Evolutionary conservation across 1,284 basidiomycete species (phyloP).

Genomic region (Pseudozyma tsukubaensis): DNA sequence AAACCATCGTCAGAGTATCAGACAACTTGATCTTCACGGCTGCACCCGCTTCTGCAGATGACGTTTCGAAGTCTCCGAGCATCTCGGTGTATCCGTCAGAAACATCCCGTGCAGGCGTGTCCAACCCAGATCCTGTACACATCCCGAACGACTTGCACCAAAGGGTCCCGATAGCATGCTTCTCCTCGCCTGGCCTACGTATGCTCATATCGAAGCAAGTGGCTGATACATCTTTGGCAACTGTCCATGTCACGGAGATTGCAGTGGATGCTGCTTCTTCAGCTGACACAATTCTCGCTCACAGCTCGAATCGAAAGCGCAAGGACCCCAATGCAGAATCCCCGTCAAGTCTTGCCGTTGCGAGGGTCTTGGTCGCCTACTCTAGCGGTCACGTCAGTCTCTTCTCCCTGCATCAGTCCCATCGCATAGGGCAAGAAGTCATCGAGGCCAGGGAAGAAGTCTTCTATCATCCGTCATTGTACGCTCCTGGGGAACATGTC

Average conservation of each 20-base stretch:
- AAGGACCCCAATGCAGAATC: background rate
- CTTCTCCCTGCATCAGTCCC: constrained; percentile 38
- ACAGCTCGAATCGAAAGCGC: constrained; percentile 16
- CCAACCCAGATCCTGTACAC: background rate
- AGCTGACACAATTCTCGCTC: background rate
- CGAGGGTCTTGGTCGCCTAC: constrained; percentile 56
- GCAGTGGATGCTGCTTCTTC: constrained; percentile 20
- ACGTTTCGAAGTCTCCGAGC: background rate
- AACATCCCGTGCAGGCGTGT: background rate
- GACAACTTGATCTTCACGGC: constrained; percentile 35
- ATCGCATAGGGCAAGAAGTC: background rate
- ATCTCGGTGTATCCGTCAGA: constrained; percentile 27
- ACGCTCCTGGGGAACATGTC: constrained; percentile 7
- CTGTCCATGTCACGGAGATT: constrained; percentile 27
- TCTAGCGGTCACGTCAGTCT: constrained; percentile 61
- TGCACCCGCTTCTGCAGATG: background rate
- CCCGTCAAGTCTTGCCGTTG: background rate
- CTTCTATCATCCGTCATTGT: constrained; percentile 10
- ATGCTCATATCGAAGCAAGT: background rate
- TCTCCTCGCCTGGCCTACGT: constrained; percentile 16
- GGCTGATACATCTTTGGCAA: background rate
- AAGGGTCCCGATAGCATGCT: constrained; percentile 4
- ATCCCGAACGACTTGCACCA: constrained; percentile 18
- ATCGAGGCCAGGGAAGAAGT: constrained; percentile 15
- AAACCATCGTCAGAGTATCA: constrained; percentile 38